phyloP scores from a whole-genome alignment of 306 rosid species.

The Trichosanthes truncata region DNA sequence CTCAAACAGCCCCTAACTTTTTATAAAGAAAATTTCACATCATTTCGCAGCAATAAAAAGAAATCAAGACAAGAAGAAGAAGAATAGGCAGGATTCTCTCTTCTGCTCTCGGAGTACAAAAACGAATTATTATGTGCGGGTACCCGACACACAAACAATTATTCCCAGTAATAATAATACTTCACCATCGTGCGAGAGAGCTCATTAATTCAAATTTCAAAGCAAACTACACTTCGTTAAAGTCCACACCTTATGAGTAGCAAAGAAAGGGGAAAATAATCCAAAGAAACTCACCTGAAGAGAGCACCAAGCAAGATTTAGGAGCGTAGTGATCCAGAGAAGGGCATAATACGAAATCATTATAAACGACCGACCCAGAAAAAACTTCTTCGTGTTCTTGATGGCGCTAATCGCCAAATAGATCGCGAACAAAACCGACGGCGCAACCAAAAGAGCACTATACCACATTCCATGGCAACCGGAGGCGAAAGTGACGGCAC shows the following conservation, averaged over 20 bases:
- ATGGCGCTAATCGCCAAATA: conserved; percentile 39
- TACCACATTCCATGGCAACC: conserved; percentile 39
- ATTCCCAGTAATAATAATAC: neutral
- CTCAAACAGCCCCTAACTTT: neutral
- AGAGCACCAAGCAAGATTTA: conserved; percentile 54
- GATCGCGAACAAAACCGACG: conserved; percentile 38
- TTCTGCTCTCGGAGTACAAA: neutral
- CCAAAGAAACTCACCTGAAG: conserved; percentile 37
- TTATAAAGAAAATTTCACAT: neutral
- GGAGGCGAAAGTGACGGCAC: neutral
- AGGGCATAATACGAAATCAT: conserved; percentile 49
- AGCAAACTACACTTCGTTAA: neutral
- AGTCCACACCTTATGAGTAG: neutral
- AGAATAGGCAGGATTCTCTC: neutral
- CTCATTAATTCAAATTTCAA: neutral
- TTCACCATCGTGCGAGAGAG: neutral
- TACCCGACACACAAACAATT: neutral
- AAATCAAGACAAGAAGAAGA: neutral
- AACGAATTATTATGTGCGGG: neutral
- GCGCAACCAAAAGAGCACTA: conserved; percentile 32
- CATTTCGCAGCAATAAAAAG: neutral
- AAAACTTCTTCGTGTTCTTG: conserved; percentile 44
- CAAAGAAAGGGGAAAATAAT: neutral
- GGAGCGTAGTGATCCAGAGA: conserved; percentile 48
- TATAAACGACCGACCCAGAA: conserved; percentile 31